Conservation (phyloP, 805 yeast genomes). For the Candida krabiensis region DNA sequence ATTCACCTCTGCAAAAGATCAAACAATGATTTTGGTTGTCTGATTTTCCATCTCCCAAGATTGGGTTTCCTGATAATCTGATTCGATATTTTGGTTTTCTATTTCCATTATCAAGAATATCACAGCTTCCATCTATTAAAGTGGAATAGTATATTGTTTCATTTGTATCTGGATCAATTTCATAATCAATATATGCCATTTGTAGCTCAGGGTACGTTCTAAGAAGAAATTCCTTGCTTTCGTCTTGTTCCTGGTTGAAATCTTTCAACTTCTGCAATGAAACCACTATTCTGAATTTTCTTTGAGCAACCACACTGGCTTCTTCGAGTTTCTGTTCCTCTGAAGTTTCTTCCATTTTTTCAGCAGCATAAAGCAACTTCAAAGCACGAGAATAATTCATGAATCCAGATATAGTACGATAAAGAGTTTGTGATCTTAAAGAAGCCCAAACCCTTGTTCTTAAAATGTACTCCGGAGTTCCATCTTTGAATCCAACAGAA, state of each 20-base stretch:
- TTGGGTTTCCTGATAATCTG: slow-evolving; percentile 74
- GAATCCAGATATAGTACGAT: slow-evolving; percentile 80
- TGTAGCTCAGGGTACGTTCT: slow-evolving; percentile 70
- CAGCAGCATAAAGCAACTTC: slow-evolving; percentile 59
- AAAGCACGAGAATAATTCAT: slow-evolving; percentile 75
- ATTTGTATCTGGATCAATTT: slow-evolving; percentile 42
- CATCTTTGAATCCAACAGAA: slow-evolving; percentile 67
- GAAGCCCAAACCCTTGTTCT: slow-evolving; percentile 89
- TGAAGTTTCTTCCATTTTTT: slow-evolving; percentile 38
- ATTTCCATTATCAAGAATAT: slow-evolving; percentile 54
- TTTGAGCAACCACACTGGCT: slow-evolving; percentile 54
- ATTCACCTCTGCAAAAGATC: slow-evolving; percentile 77
- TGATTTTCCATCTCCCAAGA: slow-evolving; percentile 81
- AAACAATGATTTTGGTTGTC: slow-evolving; percentile 81
- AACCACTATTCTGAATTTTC: slow-evolving; percentile 64
- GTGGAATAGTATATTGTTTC: slow-evolving; percentile 56
- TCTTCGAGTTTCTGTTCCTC: slow-evolving; percentile 41
- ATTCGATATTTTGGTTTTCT: slow-evolving; percentile 64
- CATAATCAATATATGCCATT: slow-evolving; percentile 60
- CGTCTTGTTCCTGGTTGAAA: slow-evolving; percentile 56
- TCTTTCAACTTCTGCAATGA: slow-evolving; percentile 62
- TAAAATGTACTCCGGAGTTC: slow-evolving; percentile 60
- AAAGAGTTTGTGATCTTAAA: slow-evolving; percentile 75
- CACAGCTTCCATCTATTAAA: slow-evolving; percentile 71
- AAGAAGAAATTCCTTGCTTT: slow-evolving; percentile 56